phyloP scores from a whole-genome alignment of 2,329 filamentous ascomycete species.

The Cytospora piceae region DNA sequence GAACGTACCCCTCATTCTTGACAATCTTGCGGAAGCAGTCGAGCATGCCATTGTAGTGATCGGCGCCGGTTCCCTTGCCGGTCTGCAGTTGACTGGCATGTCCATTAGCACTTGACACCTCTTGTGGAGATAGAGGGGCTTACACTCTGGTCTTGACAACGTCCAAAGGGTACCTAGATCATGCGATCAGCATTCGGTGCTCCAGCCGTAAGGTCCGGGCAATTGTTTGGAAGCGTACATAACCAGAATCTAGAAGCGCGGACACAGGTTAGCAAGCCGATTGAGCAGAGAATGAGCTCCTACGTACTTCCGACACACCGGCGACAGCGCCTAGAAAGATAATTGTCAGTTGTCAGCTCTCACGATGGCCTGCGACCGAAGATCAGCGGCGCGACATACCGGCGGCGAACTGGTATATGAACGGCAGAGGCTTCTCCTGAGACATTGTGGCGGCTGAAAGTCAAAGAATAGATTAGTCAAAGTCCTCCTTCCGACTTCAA shows the following conservation, averaged over 20 bases:
- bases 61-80: conserved; percentile 70
- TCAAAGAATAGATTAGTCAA: not conserved
- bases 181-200: conserved; percentile 27
- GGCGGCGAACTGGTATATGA: conserved; percentile 93
- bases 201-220: conserved; percentile 27
- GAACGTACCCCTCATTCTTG: conserved; percentile 82
- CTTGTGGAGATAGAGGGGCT: conserved; percentile 41
- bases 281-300: conserved; percentile 27
- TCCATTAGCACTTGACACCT: conserved; percentile 21
- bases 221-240: conserved; percentile 61
- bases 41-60: conserved; percentile 94
- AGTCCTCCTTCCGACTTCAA: not conserved
- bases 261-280: conserved; percentile 34
- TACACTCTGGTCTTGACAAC: conserved; percentile 98
- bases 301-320: conserved; percentile 91
- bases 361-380: conserved; percentile 32
- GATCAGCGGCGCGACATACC: conserved; percentile 56
- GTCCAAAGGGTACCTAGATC: conserved; percentile 89
- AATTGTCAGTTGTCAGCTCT: conserved; percentile 36
- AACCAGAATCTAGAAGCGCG: conserved; percentile 71
- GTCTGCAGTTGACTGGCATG: conserved; percentile 79
- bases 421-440: conserved; percentile 77
- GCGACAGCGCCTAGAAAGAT: conserved; percentile 77
- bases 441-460: conserved; percentile 53
- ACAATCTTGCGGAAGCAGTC: conserved; percentile 99